phyloP scores from a whole-genome alignment of 2,329 filamentous ascomycete genomes.

The Neopestalotiopsis sp. region DNA sequence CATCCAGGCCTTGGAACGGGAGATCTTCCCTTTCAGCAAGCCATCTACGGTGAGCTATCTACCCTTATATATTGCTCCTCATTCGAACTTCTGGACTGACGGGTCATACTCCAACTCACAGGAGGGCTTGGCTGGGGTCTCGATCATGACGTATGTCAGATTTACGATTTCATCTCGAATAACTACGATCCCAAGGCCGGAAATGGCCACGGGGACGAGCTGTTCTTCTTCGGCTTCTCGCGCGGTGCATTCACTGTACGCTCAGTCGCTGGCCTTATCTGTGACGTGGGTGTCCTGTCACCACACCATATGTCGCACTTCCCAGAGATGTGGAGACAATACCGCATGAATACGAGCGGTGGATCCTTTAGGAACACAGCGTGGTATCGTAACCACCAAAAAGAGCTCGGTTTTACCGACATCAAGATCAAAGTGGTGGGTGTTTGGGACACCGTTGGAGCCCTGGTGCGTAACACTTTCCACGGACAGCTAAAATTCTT shows the following conservation, averaged over 20 bases:
- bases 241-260: slow-evolving; percentile 63
- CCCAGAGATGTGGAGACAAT: slow-evolving; percentile 26
- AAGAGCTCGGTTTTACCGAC: not conserved
- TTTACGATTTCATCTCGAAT: slow-evolving; percentile 65
- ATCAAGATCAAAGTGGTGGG: slow-evolving; percentile 52
- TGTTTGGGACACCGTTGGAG: slow-evolving; percentile 57
- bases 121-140: not conserved
- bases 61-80: slow-evolving; percentile 51
- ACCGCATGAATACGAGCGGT: not conserved
- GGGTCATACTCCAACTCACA: not conserved
- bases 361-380: not conserved
- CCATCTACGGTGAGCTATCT: slow-evolving; percentile 32
- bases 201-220: slow-evolving; percentile 48
- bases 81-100: not conserved
- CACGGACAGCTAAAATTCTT: not conserved
- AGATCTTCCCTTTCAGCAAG: slow-evolving; percentile 21
- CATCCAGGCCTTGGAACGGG: slow-evolving; percentile 65
- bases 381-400: not conserved
- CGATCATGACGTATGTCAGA: slow-evolving; percentile 57
- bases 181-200: slow-evolving; percentile 56
- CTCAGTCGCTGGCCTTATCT: slow-evolving; percentile 60
- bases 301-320: slow-evolving; percentile 59
- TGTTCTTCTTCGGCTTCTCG: slow-evolving; percentile 62
- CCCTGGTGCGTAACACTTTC: not conserved
- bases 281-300: slow-evolving; percentile 55